Percentiles rank a stretch among this genome's conserved stretches.
Evolutionary conservation across 495 filamentous ascomycete genomes (phyloP).

Genomic region (Polyplosphaeria fusca): DNA sequence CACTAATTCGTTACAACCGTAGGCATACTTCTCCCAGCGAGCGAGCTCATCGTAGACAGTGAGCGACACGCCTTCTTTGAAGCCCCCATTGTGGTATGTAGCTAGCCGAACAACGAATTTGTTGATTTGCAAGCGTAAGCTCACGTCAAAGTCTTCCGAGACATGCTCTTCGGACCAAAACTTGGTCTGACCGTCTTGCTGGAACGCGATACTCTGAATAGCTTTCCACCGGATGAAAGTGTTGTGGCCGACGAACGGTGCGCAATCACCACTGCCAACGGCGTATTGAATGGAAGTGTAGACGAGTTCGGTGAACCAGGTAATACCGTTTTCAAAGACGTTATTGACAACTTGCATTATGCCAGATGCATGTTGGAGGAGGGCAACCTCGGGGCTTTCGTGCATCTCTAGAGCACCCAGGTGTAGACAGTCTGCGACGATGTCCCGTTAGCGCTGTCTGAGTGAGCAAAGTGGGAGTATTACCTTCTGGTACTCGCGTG

Average conservation of each 20-base stretch:
- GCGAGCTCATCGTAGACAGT: slow-evolving; percentile 77
- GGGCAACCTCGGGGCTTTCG: slow-evolving; percentile 43
- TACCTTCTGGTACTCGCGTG: slow-evolving; percentile 36
- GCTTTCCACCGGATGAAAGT: slow-evolving; percentile 36
- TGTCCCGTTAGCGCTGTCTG: too few relatives aligned
- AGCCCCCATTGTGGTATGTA: slow-evolving; percentile 68
- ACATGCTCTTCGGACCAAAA: slow-evolving; percentile 80
- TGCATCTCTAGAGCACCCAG: slow-evolving; percentile 43
- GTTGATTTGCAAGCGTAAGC: slow-evolving; percentile 65
- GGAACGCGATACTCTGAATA: slow-evolving; percentile 47
- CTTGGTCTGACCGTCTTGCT: slow-evolving; percentile 67
- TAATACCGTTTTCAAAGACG: slow-evolving; percentile 53
- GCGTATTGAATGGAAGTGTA: slow-evolving; percentile 72
- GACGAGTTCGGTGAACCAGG: slow-evolving; percentile 76
- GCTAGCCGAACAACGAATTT: slow-evolving; percentile 70
- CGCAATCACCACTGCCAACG: slow-evolving; percentile 73
- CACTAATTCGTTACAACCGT: slow-evolving; percentile 73
- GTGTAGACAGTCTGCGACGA: slow-evolving; percentile 44
- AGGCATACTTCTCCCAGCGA: slow-evolving; percentile 79
- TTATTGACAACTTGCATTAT: slow-evolving; percentile 44
- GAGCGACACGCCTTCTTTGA: slow-evolving; percentile 75
- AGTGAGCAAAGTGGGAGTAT: too few relatives aligned
- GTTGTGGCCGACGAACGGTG: slow-evolving; percentile 51
- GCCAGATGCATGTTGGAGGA: slow-evolving; percentile 44
- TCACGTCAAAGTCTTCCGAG: slow-evolving; percentile 79